Evolutionary conservation across 163 green algal species (phyloP).

Genomic region (Scenedesmus sp.): DNA sequence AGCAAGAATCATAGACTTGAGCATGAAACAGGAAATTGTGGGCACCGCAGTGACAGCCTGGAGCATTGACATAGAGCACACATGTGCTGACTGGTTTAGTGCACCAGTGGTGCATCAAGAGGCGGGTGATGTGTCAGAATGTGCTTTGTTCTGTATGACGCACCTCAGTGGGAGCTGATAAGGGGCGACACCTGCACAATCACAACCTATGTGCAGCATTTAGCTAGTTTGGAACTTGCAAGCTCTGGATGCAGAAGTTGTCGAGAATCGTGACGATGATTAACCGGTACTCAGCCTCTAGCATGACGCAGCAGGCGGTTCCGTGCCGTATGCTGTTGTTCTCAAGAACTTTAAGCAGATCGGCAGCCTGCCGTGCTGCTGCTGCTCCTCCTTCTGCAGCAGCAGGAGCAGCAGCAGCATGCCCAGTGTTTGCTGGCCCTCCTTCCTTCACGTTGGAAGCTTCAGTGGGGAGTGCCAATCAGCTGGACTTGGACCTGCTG

Average conservation of each 20-base stretch:
- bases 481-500: conserved; percentile 71
- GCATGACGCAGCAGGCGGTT: neutral
- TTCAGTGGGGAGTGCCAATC: conserved; percentile 44
- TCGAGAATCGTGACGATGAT: neutral
- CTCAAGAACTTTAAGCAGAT: neutral
- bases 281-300: neutral
- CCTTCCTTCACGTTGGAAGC: conserved; percentile 60
- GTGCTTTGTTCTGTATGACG: neutral
- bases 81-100: too few relatives aligned
- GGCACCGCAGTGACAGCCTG: too few relatives aligned
- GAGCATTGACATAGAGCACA: too few relatives aligned
- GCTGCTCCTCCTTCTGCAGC: neutral
- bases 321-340: neutral
- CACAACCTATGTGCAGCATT: neutral
- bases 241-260: neutral
- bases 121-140: too few relatives aligned
- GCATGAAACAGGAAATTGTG: too few relatives aligned
- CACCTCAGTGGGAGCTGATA: neutral
- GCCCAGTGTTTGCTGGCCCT: neutral
- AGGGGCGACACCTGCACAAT: neutral
- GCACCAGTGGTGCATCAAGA: too few relatives aligned
- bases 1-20: too few relatives aligned
- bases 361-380: neutral
- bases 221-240: neutral
- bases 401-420: conserved; percentile 10